Base-by-base conservation (phyloP, 2,329 filamentous ascomycete species). In the Ophiostoma australiae region DNA sequence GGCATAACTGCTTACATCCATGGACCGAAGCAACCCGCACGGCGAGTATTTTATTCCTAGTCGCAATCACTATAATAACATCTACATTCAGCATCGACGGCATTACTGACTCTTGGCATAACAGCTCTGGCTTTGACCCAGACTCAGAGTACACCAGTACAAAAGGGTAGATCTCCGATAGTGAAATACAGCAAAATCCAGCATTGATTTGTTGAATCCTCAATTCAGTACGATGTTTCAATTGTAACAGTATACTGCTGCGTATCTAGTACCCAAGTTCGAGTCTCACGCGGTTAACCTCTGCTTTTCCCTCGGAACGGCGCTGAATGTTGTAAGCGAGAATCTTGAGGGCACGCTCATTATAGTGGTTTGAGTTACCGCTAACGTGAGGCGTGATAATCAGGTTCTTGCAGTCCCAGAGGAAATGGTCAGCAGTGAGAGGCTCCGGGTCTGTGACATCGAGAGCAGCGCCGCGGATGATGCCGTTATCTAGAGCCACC, bases 341-440 rank as follows among this genome's bases (percentile, higher is more conserved):
- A 61, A 73, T 71, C 20, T 58, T 17, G 39, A 71, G 37, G 33
- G 68, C 67, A 27, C 72, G 68, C 48, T 67, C 55, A 31, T 70
- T 69, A 35, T 71, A 71, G 17, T 69, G 58, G 11, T 33, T 63
- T 1, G 71, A 68, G 27, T 61, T 20, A 33, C 70, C 70, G 48
- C 73, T 75, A 33, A 74, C 35, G 69, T 77, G 75, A 11, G 75
- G 75, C 4, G 72, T 74, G 58, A 90, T 83, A 70, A 86, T 81
- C 23, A 86, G 82, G 78, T 90, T 89, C 27, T 84, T 81, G 69
- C 85, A 79, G 67, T 82, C 83, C 89, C 89, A 91, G 67, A 90
- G 68, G 20, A 37, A 20, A 41, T 69, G 68, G 35, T 69, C 68
- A 20, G 52, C 44, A 13, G 52, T 48, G 13, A 69, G 52, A 5